Conservation (phyloP, 371 early-diverging fungal species). For the Apophysomyces variabilis region DNA sequence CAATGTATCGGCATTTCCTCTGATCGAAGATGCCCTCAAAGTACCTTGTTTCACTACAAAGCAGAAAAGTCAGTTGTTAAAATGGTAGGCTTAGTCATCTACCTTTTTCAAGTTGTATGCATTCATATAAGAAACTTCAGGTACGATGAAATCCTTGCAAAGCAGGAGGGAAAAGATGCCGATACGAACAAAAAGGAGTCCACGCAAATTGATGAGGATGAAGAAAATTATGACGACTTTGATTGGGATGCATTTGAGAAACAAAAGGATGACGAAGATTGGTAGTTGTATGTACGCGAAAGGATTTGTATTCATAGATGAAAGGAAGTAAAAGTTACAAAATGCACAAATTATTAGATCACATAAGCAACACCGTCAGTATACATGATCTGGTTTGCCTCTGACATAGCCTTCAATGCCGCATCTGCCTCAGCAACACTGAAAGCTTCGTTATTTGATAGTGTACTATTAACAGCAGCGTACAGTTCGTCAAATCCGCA, state of each 20-base stretch:
- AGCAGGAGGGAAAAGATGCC: constrained; percentile 24
- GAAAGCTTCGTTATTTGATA: constrained; percentile 30
- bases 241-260: constrained; percentile 50
- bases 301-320: constrained; percentile 7
- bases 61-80: constrained; percentile 40
- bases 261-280: constrained; percentile 13
- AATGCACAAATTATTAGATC: constrained; percentile 48
- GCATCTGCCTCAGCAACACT: constrained; percentile 26
- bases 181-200: neutral
- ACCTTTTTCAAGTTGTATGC: neutral
- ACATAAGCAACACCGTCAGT: constrained; percentile 65
- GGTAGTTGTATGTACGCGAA: constrained; percentile 8
- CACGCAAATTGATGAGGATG: constrained; percentile 13
- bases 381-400: constrained; percentile 76
- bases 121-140: neutral
- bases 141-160: constrained; percentile 43
- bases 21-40: constrained; percentile 47
- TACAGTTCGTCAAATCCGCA: constrained; percentile 49
- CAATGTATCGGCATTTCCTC: constrained; percentile 28
- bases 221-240: constrained; percentile 40
- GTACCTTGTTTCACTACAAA: constrained; percentile 49
- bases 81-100: constrained; percentile 26
- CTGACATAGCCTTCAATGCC: constrained; percentile 54
- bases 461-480: constrained; percentile 43
- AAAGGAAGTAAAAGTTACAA: neutral